These are phyloP conservation scores for Leucosporidium yakuticum DNA, from an alignment of 768 basidiomycete genomes.

Conservation along the genomic window DNA sequence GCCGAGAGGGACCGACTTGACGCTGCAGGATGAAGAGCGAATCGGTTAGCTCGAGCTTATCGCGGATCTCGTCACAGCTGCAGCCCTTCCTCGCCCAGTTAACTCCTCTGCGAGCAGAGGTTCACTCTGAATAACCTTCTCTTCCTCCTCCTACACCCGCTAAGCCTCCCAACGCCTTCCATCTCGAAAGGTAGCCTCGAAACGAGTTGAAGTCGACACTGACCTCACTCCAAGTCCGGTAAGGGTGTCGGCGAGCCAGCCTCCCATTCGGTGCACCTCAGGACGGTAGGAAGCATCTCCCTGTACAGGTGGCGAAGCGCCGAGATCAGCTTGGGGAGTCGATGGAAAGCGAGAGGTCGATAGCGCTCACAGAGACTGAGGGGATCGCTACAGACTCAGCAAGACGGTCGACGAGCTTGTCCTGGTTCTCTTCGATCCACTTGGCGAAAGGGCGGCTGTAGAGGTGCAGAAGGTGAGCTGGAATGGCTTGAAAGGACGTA, in stretches of 20 bases:
- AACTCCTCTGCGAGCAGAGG: neutral
- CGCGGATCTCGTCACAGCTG: neutral
- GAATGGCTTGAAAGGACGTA: neutral
- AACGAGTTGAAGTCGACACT: slow-evolving; percentile 1
- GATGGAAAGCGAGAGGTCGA: slow-evolving; percentile 1
- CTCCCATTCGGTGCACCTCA: slow-evolving; percentile 56
- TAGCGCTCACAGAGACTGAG: slow-evolving; percentile 15
- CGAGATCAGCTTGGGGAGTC: slow-evolving; percentile 53
- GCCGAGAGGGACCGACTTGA: slow-evolving; percentile 68
- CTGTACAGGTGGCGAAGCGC: too few species aligned
- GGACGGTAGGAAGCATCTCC: slow-evolving; percentile 60
- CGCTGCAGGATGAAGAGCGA: slow-evolving; percentile 47
- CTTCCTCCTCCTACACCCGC: too few species aligned
- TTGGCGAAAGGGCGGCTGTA: slow-evolving; percentile 31
- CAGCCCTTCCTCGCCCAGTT: neutral
- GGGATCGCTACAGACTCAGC: slow-evolving; percentile 34
- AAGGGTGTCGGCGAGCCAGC: slow-evolving; percentile 70
- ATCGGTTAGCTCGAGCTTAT: neutral
- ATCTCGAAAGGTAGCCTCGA: neutral
- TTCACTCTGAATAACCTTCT: neutral
- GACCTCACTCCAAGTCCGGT: slow-evolving; percentile 57
- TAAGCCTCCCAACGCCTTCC: too few species aligned
- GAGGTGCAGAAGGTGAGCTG: neutral
- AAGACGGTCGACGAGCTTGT: slow-evolving; percentile 55
- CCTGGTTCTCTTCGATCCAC: slow-evolving; percentile 65